Conservation (phyloP, 768 basidiomycete genomes). For the Boletus rubropictus region DNA sequence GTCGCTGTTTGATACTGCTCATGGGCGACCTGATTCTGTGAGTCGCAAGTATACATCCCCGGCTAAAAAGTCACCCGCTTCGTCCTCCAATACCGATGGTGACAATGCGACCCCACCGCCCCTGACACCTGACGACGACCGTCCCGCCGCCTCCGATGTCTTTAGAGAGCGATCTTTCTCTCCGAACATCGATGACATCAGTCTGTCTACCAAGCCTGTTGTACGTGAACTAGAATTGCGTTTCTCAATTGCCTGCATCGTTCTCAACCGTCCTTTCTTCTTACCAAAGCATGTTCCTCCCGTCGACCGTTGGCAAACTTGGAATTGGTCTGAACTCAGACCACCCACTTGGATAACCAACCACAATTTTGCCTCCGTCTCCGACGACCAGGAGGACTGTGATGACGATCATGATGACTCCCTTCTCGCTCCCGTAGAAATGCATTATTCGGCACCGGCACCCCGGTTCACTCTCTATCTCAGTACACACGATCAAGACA, state of each 20-base stretch:
- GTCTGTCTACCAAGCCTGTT: slow-evolving; percentile 10
- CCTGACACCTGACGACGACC: slow-evolving; percentile 34
- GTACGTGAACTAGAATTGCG: slow-evolving; percentile 25
- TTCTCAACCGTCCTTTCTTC: slow-evolving; percentile 22
- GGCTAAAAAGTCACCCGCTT: slow-evolving; percentile 21
- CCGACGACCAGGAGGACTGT: slow-evolving; percentile 20
- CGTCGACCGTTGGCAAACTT: slow-evolving; percentile 30
- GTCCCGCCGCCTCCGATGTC: slow-evolving; percentile 13
- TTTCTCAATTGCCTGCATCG: slow-evolving; percentile 23
- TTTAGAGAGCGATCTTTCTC: slow-evolving; percentile 24
- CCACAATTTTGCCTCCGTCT: neutral
- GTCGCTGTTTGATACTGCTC: neutral
- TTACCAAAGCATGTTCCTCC: slow-evolving; percentile 20
- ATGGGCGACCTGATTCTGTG: slow-evolving; percentile 5
- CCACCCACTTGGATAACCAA: slow-evolving; percentile 24
- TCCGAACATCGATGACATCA: slow-evolving; percentile 19
- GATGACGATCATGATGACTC: slow-evolving; percentile 25
- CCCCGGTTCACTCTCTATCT: slow-evolving; percentile 11
- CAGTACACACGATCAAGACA: slow-evolving; percentile 12
- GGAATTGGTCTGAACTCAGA: slow-evolving; percentile 32
- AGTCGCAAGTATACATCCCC: slow-evolving; percentile 17
- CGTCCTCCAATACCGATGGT: slow-evolving; percentile 27
- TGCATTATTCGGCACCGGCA: slow-evolving; percentile 9
- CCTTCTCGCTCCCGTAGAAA: slow-evolving; percentile 12
- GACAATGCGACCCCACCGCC: slow-evolving; percentile 33